These are phyloP conservation scores for Fusarium austroafricanum DNA, from an alignment of 2,329 filamentous ascomycete genomes.

Conservation along the genomic window DNA sequence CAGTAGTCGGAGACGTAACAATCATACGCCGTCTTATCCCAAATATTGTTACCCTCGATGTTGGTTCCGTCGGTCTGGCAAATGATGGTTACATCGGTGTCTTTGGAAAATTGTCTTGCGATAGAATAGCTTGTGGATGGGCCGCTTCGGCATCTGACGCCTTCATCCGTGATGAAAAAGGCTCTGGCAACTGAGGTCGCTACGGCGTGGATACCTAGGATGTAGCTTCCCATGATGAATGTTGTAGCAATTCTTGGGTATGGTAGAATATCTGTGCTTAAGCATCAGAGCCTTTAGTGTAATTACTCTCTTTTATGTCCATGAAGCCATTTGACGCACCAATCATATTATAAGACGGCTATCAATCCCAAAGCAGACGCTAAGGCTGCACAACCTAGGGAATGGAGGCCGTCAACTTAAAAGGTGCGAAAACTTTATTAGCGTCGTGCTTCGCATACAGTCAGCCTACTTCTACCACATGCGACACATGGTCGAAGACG, in stretches of 20 bases:
- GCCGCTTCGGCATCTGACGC: conserved; percentile 19
- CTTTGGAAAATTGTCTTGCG: conserved; percentile 4
- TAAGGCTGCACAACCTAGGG: not conserved
- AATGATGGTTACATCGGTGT: conserved; percentile 4
- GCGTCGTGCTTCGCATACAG: no score
- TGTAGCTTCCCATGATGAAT: not conserved
- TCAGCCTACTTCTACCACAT: no score
- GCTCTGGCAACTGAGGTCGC: not conserved
- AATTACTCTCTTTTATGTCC: not conserved
- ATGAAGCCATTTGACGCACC: accelerated
- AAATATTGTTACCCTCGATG: conserved; percentile 2
- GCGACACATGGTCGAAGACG: no score
- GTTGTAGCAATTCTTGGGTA: accelerated
- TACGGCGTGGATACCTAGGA: not conserved
- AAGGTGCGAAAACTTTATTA: no score
- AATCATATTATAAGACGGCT: accelerated
- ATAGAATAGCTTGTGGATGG: conserved; percentile 6
- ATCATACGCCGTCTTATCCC: conserved; percentile 13
- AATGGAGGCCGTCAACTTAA: no score
- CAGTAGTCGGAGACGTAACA: conserved; percentile 27
- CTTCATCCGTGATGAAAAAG: conserved; percentile 14
- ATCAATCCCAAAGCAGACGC: not conserved
- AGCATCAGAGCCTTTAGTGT: accelerated
- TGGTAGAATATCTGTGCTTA: not conserved
- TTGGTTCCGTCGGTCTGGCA: conserved; percentile 16